Percentiles rank a stretch among this genome's conserved stretches.
phyloP scores from a whole-genome alignment of 139 green algal genomes.

The Chlamydomonas applanata region DNA sequence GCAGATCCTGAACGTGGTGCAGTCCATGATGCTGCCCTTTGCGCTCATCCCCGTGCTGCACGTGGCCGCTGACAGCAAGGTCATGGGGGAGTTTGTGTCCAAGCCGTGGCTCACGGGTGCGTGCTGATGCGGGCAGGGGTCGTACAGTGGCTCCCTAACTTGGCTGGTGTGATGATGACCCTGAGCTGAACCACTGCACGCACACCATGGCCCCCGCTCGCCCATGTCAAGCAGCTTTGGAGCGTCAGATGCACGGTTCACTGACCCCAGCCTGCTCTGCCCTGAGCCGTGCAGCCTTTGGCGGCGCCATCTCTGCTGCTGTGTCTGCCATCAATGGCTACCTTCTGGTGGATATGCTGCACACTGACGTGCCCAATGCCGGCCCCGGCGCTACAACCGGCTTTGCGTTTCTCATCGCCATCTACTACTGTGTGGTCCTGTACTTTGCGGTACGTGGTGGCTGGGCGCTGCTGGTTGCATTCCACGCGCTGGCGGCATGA shows the following conservation, averaged over 20 bases:
- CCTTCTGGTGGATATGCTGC: neutral
- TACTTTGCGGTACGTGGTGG: conserved; percentile 5
- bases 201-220: too few species aligned
- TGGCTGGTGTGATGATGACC: too few species aligned
- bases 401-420: neutral
- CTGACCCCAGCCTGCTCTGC: too few species aligned
- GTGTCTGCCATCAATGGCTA: conserved; percentile 11
- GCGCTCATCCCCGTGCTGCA: conserved; percentile 52
- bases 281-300: neutral
- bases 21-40: conserved; percentile 68
- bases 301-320: neutral
- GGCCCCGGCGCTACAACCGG: neutral
- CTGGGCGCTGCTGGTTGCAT: too few species aligned
- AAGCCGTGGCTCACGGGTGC: neutral
- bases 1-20: conserved; percentile 27
- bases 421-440: neutral
- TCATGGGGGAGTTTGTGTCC: conserved; percentile 9
- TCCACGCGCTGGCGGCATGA: too few species aligned
- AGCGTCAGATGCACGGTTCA: too few species aligned
- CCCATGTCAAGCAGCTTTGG: too few species aligned
- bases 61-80: conserved; percentile 5
- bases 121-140: too few species aligned
- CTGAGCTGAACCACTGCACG: too few species aligned
- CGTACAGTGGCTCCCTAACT: too few species aligned
- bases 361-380: neutral